phyloP scores from a whole-genome alignment of 345 rosid genomes.

The Bruguiera parviflora region DNA sequence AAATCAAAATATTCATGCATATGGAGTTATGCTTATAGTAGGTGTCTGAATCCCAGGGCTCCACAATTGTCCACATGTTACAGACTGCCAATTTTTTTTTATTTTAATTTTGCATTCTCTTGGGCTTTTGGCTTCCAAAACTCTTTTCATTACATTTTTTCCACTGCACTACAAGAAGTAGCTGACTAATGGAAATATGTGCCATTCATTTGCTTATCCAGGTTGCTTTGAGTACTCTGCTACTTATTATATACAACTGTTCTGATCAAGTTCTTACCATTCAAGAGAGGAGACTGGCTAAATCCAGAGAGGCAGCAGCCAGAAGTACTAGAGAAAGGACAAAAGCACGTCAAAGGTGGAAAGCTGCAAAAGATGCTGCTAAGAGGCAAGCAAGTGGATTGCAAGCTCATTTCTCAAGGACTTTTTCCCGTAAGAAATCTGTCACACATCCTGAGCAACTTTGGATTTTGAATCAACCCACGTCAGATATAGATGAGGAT shows the following conservation, averaged over 20 bases:
- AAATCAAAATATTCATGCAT: slow-evolving; percentile 70
- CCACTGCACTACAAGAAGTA: background rate
- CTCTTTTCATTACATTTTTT: background rate
- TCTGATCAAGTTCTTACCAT: slow-evolving; percentile 78
- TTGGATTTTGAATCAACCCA: slow-evolving; percentile 42
- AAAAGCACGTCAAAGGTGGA: slow-evolving; percentile 77
- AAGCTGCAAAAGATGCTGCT: slow-evolving; percentile 62
- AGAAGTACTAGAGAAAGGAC: slow-evolving; percentile 62
- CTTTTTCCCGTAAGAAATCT: slow-evolving; percentile 50
- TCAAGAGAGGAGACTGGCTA: slow-evolving; percentile 70
- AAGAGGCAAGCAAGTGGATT: slow-evolving; percentile 64
- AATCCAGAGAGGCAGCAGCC: slow-evolving; percentile 87
- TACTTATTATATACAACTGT: slow-evolving; percentile 82
- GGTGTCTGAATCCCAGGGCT: slow-evolving; percentile 28
- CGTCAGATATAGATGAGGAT: slow-evolving; percentile 37
- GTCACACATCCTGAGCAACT: slow-evolving; percentile 29
- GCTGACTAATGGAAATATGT: slow-evolving; percentile 4
- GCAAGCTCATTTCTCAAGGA: slow-evolving; percentile 57
- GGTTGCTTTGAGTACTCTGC: slow-evolving; percentile 67
- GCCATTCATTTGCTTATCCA: slow-evolving; percentile 34
- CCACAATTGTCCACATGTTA: background rate
- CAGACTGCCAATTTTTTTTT: background rate
- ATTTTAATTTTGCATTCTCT: slow-evolving; percentile 13
- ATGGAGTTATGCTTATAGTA: slow-evolving; percentile 82
- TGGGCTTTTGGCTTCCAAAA: background rate